Base-by-base conservation (phyloP, 1,139 yeast species). In the Lodderomyces beijingensis region DNA sequence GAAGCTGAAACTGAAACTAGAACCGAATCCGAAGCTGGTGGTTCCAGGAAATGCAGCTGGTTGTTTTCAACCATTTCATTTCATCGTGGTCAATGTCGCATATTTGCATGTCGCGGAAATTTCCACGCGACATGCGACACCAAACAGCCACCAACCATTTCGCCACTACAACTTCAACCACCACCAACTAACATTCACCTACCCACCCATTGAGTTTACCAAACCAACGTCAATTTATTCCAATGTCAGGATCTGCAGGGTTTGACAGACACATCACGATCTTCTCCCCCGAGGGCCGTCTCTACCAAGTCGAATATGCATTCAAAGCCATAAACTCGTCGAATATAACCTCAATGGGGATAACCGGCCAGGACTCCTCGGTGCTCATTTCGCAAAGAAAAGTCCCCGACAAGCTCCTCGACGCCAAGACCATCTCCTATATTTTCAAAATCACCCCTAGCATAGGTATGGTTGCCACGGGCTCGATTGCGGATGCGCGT, bases 211-310 rank as follows among this genome's bases (percentile, higher is more conserved):
- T 19, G 22, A n/a, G 22, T 19, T 19, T 19, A 19, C n/a, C 8
- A n/a, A 19, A 19, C n/a, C n/a, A n/a, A n/a, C n/a, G n/a, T n/a
- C n/a, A n/a, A n/a, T n/a, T n/a, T n/a, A n/a, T n/a, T n/a, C n/a
- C n/a, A n/a, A 40, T 37, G 39, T 35, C 56, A 62, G 77, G 74
- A 43, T 78, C 88, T 41, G 88, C 97, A 23, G 98, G 97, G 37
- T 91, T 89, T 59, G 98, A 91, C 66, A 84, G 98, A 70, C 98
- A 91, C 62, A 91, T 91, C 58, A 91, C 98, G 25, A 89, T 91
- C 53, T 91, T 91, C 68, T 89, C 97, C 30, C 98, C 98, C 16
- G 98, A 91, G 60, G 98, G 98, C 32, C 80, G 98, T 62, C 72
- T 91, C 45, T 91, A 85, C 64, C 98, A 91, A 65, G 98, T 89